These are phyloP conservation scores for Chenopodium album DNA, from an alignment of 148 eudicot species.

Conservation along the genomic window DNA sequence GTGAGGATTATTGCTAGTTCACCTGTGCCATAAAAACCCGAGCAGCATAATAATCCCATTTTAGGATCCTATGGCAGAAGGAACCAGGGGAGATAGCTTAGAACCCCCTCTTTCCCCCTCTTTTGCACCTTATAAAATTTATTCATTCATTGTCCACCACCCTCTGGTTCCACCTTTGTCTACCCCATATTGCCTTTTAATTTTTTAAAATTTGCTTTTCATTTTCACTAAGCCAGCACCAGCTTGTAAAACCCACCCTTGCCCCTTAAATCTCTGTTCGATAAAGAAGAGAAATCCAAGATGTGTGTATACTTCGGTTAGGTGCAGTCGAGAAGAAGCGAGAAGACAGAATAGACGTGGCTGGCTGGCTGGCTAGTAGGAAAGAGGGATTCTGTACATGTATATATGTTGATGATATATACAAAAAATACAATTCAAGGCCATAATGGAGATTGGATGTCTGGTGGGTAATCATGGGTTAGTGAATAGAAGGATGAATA, in stretches of 20 bases:
- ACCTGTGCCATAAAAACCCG: constrained; percentile 33
- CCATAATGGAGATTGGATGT: constrained; percentile 30
- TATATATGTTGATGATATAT: constrained; percentile 53
- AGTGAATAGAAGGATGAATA: constrained; percentile 42
- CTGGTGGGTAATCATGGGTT: constrained; percentile 47
- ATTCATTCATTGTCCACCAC: constrained; percentile 54
- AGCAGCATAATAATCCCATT: constrained; percentile 43
- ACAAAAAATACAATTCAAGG: constrained; percentile 32
- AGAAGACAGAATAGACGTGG: constrained; percentile 14
- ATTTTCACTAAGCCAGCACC: constrained; percentile 19
- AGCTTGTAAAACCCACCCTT: constrained; percentile 18
- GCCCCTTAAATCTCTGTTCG: not conserved
- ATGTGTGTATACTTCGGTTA: constrained; percentile 25
- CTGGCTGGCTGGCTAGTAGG: constrained; percentile 38
- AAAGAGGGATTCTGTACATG: constrained; percentile 44
- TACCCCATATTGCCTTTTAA: constrained; percentile 10
- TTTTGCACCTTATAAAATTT: constrained; percentile 32
- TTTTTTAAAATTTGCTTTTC: not conserved
- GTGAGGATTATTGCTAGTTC: constrained; percentile 22
- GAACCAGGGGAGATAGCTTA: constrained; percentile 36
- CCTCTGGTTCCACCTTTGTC: constrained; percentile 31
- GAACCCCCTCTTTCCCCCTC: constrained; percentile 25
- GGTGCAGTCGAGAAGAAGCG: not conserved
- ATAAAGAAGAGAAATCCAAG: not conserved
- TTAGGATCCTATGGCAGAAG: constrained; percentile 33